Conservation (phyloP, 2,329 filamentous ascomycete genomes). For the Pseudogymnoascus verrucosus region DNA sequence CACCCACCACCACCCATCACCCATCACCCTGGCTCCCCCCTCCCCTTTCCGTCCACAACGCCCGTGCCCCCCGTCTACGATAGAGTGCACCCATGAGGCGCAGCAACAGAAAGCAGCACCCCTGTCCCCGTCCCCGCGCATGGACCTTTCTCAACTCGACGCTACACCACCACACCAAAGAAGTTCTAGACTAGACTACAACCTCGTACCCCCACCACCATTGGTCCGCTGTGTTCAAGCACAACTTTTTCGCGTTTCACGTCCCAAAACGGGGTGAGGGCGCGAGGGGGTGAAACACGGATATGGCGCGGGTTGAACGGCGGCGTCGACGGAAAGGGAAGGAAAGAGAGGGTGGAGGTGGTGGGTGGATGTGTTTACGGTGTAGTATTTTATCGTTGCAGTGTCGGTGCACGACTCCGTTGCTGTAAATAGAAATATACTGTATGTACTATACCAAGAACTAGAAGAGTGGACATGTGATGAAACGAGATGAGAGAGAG, state of each 20-base stretch:
- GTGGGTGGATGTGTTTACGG: background rate
- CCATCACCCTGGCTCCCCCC: background rate
- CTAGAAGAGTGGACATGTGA: background rate
- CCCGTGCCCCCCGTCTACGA: background rate
- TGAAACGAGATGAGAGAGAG: background rate
- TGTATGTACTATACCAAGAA: too few species aligned
- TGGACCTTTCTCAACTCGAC: background rate
- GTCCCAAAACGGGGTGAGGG: background rate
- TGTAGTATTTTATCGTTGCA: background rate
- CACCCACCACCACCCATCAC: background rate
- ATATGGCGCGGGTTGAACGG: background rate
- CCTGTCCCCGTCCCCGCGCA: background rate
- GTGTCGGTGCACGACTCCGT: background rate
- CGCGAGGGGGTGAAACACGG: background rate
- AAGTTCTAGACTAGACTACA: background rate
- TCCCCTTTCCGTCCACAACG: background rate
- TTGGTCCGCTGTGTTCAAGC: background rate
- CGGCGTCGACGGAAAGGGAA: background rate
- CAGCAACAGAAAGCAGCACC: background rate
- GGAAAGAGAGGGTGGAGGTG: background rate
- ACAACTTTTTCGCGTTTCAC: background rate
- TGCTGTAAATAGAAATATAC: background rate
- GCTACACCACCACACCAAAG: background rate
- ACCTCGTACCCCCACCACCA: background rate
- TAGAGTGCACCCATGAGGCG: slow-evolving; percentile 1